phyloP scores from a whole-genome alignment of 345 rosid species.

The Fremontodendron californicum region DNA sequence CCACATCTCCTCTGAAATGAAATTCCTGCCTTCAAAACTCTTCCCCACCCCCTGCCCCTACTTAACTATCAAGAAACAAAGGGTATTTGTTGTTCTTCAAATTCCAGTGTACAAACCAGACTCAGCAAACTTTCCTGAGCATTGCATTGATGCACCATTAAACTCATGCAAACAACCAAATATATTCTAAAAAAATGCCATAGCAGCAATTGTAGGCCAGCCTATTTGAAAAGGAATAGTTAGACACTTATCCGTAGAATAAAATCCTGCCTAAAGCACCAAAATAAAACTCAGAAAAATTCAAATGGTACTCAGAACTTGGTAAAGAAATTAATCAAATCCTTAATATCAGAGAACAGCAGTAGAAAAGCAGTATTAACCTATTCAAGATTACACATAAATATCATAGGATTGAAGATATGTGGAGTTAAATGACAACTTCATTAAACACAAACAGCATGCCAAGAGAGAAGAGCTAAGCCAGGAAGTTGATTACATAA shows the following conservation, averaged over 20 bases:
- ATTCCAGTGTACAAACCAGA: background rate
- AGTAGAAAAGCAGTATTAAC: background rate
- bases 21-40: background rate
- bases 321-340: background rate
- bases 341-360: background rate
- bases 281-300: background rate
- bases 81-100: background rate
- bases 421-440: background rate
- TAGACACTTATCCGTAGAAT: background rate
- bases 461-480: background rate
- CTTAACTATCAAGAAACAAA: background rate
- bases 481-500: background rate
- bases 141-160: background rate
- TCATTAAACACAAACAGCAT: background rate
- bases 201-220: background rate
- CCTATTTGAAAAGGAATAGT: background rate
- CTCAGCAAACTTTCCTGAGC: background rate
- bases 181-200: background rate
- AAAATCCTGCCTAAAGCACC: background rate
- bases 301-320: background rate
- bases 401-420: background rate
- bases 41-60: background rate
- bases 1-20: background rate
- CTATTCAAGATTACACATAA: background rate
- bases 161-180: background rate